Percentiles rank a stretch among this genome's conserved stretches.
Evolutionary conservation across 1,284 basidiomycete genomes (phyloP).

Genomic region (Puccinia horiana): DNA sequence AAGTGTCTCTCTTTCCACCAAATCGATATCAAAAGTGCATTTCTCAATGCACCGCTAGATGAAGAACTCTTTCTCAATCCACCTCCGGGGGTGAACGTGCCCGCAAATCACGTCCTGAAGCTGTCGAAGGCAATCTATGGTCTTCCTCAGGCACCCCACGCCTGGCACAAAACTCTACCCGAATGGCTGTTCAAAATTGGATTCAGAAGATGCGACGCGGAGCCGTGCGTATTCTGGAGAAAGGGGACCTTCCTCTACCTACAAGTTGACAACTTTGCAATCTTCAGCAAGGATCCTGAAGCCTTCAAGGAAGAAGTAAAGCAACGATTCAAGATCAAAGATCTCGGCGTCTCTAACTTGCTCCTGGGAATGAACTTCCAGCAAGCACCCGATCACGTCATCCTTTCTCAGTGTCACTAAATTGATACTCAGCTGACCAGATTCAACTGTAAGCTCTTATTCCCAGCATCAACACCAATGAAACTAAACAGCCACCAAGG

Average conservation of each 20-base stretch:
- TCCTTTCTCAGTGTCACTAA: background rate
- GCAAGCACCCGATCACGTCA: background rate
- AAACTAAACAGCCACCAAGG: background rate
- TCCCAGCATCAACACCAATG: background rate
- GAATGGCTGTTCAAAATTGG: background rate
- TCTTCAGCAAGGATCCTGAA: background rate
- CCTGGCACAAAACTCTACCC: background rate
- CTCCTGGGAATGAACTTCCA: background rate
- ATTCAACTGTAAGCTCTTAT: too few species aligned
- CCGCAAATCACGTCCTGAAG: too few species aligned
- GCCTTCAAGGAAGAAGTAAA: background rate
- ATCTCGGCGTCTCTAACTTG: too few species aligned
- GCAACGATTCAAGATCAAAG: background rate
- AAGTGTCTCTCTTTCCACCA: background rate
- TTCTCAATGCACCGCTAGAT: too few species aligned
- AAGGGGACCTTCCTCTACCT: background rate
- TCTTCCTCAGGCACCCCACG: background rate
- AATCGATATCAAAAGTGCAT: too few species aligned
- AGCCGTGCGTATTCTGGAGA: background rate
- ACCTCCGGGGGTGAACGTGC: too few species aligned
- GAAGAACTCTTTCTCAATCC: too few species aligned
- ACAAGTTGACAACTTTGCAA: too few species aligned
- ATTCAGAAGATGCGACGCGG: background rate
- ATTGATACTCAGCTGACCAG: background rate
- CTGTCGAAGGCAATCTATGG: too few species aligned